Base-by-base conservation (phyloP, 73 alveolate genomes). In the Paramecium pentaurelia region DNA sequence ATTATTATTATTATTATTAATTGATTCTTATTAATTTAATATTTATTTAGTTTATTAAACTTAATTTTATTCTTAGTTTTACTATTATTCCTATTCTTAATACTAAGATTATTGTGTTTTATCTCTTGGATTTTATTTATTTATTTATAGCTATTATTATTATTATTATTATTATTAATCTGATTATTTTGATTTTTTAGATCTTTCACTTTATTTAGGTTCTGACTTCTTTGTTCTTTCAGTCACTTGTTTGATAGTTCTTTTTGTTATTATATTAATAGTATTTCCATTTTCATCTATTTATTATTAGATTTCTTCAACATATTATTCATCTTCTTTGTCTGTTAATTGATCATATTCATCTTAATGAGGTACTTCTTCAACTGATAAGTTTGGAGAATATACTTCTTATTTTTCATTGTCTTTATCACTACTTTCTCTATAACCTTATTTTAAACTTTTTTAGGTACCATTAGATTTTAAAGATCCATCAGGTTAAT, bases 311-410 rank as follows among this genome's bases (percentile, higher is more conserved):
- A 32, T 34, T 34, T 64, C 84, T 32, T 64, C 42, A 0, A 14
- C 51, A 64, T 3, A 11, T 14, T 12, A 64, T 7, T 64, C 84
- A 0, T 64, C 84, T 5, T 64, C 84, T 27, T 64, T 34, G 3
- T 64, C 84, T 4, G 51, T 1, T 60, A 18, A 25, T 25, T 4
- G 8, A 27, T 60, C 83, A 22, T 60, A 60, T 60, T 60, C 83
- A 25, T 60, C 84, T 64, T 64, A 12, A 28, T 64, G 84, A 64
- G 84, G 84, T 34, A 64, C 84, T 64, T 64, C 84, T 28, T 64
- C 51, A 32, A 64, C 84, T 28, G 84, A 64, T 64, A 12, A 6
- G 3, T 64, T 64, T 32, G 84, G 84, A 28, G 84, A 64, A 9
- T 64, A 20, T 2, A 64, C 22, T 64, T 64, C 84, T 64, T 28